A percentile compares a stretch with the other conserved stretches of the same genome.
phyloP scores from a whole-genome alignment of 495 filamentous ascomycete species.

The Penicillium maclennaniae region DNA sequence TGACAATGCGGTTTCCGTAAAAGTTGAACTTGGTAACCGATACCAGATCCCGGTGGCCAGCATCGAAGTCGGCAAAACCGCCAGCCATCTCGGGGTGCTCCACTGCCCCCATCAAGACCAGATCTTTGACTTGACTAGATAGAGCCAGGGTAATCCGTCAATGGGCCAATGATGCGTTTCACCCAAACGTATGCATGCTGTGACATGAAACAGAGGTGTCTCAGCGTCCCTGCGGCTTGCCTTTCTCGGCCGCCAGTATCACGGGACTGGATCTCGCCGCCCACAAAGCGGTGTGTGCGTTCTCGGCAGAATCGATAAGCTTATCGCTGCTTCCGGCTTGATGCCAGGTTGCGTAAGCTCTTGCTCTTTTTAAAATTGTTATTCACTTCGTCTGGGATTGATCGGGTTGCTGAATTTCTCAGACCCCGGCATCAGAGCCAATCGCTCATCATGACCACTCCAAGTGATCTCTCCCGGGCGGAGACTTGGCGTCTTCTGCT shows the following conservation, averaged over 20 bases:
- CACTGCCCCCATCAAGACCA: slow-evolving; percentile 22
- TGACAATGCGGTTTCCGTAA: slow-evolving; percentile 86
- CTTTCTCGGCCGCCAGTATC: slow-evolving; percentile 19
- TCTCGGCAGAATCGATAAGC: slow-evolving; percentile 15
- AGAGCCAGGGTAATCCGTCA: slow-evolving; percentile 7
- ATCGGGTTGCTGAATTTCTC: background rate
- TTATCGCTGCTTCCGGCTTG: slow-evolving; percentile 18
- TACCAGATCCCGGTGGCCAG: slow-evolving; percentile 56
- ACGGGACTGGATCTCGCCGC: slow-evolving; percentile 22
- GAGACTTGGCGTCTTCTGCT: slow-evolving; percentile 69
- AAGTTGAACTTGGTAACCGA: slow-evolving; percentile 58
- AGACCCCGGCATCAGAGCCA: background rate
- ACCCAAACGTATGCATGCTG: slow-evolving; percentile 23
- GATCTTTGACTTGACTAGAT: slow-evolving; percentile 6
- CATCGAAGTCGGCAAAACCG: slow-evolving; percentile 64
- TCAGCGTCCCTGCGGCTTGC: slow-evolving; percentile 20
- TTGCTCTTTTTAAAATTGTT: slow-evolving; percentile 6
- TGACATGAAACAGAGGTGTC: slow-evolving; percentile 27
- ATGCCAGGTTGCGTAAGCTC: slow-evolving; percentile 35
- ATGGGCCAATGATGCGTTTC: slow-evolving; percentile 22
- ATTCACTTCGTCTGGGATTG: slow-evolving; percentile 2
- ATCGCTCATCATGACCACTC: slow-evolving; percentile 35
- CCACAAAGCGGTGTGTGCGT: slow-evolving; percentile 20
- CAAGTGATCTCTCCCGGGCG: slow-evolving; percentile 52
- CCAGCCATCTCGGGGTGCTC: slow-evolving; percentile 33